Evolutionary conservation across 2,329 filamentous ascomycete genomes (phyloP).

Genomic region (Aspergillus ibericus): DNA sequence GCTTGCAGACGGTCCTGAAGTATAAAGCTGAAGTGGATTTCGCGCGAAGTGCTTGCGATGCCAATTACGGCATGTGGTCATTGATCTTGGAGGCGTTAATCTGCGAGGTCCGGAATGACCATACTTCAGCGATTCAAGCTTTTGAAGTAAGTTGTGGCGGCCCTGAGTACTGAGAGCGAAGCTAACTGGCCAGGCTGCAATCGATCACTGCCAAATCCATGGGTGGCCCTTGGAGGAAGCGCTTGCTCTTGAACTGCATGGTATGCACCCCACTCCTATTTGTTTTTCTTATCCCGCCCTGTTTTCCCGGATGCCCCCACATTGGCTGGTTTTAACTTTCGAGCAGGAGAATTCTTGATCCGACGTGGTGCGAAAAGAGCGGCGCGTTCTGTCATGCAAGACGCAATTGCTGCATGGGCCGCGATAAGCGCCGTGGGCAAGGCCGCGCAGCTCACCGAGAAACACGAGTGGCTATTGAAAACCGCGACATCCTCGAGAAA

Average conservation of each 20-base stretch:
- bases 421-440: constrained; percentile 61
- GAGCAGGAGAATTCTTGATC: constrained; percentile 53
- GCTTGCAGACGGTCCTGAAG: constrained; percentile 49
- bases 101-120: constrained; percentile 50
- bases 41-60: constrained; percentile 54
- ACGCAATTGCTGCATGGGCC: constrained; percentile 60
- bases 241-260: constrained; percentile 61
- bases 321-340: constrained; percentile 4
- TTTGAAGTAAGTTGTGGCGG: constrained; percentile 31
- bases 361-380: constrained; percentile 59
- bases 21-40: constrained; percentile 56
- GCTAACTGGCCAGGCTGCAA: constrained; percentile 50
- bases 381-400: constrained; percentile 58
- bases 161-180: neutral
- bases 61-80: constrained; percentile 62
- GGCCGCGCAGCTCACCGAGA: constrained; percentile 56
- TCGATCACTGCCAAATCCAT: constrained; percentile 61
- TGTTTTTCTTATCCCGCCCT: neutral
- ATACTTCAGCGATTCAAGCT: constrained; percentile 46
- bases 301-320: neutral
- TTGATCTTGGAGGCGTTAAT: constrained; percentile 58
- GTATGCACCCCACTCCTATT: constrained; percentile 22
- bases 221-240: constrained; percentile 61
- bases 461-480: constrained; percentile 62
- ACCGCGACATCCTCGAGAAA: constrained; percentile 53